Conservation (phyloP, 345 rosid species). For the Bruguiera sexangula region DNA sequence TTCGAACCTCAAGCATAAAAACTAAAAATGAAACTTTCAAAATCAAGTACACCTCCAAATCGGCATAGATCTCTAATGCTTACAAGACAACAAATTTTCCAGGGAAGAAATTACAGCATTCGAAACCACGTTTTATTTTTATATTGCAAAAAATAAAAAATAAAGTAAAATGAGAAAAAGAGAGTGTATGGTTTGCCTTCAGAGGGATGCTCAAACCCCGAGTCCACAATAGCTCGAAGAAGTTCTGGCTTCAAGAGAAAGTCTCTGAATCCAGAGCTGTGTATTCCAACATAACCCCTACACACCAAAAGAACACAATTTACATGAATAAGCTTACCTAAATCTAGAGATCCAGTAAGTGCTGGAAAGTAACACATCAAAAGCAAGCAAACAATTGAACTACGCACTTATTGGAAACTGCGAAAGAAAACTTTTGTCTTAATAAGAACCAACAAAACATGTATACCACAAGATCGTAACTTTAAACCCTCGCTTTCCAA, state of each 20-base stretch:
- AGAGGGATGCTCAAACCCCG: conserved; percentile 99
- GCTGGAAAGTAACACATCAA: not conserved
- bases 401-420: not conserved
- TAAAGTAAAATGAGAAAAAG: not conserved
- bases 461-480: too few relatives aligned
- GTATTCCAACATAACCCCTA: conserved; percentile 97
- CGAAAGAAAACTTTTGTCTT: not conserved
- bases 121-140: too few relatives aligned
- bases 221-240: conserved; percentile 93
- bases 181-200: conserved; percentile 55
- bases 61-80: too few relatives aligned
- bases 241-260: conserved; percentile 99
- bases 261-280: conserved; percentile 99
- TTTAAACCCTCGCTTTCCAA: too few relatives aligned
- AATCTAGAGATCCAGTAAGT: not conserved
- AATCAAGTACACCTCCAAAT: too few relatives aligned
- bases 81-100: too few relatives aligned
- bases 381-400: not conserved
- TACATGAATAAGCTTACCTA: not conserved
- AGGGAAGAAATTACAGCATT: too few relatives aligned
- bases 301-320: not conserved
- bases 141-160: not conserved
- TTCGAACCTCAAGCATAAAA: too few relatives aligned
- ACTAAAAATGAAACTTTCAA: too few relatives aligned
- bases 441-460: not conserved